Evolutionary conservation across 2,329 filamentous ascomycete species (phyloP), one percentile per base, ranked within the genome.

Genomic region (Fusarium brevicatenulatum): DNA sequence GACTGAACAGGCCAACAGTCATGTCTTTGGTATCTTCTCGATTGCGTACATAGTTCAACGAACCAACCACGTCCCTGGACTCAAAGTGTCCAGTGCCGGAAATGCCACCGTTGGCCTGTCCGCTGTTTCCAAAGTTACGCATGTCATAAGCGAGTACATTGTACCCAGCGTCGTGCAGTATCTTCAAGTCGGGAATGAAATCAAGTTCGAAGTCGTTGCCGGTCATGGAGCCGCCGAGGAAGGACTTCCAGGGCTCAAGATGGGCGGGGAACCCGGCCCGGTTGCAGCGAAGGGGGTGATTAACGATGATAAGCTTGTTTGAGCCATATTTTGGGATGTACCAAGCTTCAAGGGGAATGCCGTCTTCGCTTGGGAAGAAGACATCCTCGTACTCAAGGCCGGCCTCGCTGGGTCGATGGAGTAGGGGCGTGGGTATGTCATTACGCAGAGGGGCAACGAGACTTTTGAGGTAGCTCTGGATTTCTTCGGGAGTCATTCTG

Each of bases 381-480:
- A 47, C 19, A 1, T 47, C 44, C 2, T 47, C 0, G 13, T 47
- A 47, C 1, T 47, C 6, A 0, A 47, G 44, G 3, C 44, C 9
- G 13, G 2, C 25, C 9, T 47, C 44, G 19, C 44, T 47, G 7
- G 44, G 44, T 30, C 13, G 44, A 47, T 47, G 44, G 19, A 47
- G 13, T 2, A 47, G 13, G 21, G 44, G 44, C 19, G 44, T 47
- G 25, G 44, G 44, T 47, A 47, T 47, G 6, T 47, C 44, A 2
- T 47, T 47, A 2, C 44, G 44, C 4, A 47, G 44, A 30, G 44
- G 44, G 25, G 25, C 44, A 47, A 1, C 44, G 25, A 47, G 44
- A 7, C 44, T 0, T 30, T 4, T 3, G 6, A 47, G 25, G 19
- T 16, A 21, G 25, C 25, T 2, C 19, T 47, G 25, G 25, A 16